A percentile compares a stretch with the other conserved stretches of the same genome.
Conservation (phyloP, 1,284 basidiomycete genomes). For the Moniliella sp. region DNA sequence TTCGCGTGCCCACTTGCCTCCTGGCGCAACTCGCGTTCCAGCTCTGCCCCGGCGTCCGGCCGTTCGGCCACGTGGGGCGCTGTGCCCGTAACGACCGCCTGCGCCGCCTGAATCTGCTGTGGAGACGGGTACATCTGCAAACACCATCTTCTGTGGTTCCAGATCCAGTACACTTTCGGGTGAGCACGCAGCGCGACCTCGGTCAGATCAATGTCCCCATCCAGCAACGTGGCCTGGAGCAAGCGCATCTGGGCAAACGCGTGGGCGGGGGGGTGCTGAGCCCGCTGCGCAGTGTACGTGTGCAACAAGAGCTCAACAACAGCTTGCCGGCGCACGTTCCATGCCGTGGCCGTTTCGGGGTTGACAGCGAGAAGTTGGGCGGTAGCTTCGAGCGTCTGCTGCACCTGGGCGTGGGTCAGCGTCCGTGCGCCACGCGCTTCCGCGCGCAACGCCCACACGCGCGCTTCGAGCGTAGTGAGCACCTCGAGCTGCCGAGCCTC, state of each 20-base stretch:
- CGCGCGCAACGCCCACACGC: no score
- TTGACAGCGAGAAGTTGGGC: slow-evolving; percentile 20
- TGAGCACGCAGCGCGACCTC: slow-evolving; percentile 21
- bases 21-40: no score
- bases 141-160: slow-evolving; percentile 33
- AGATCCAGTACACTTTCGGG: slow-evolving; percentile 34
- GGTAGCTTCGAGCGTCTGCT: slow-evolving; percentile 11
- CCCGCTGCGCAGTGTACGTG: no score
- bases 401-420: no score
- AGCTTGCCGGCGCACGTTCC: slow-evolving; percentile 24
- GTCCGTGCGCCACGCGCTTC: no score
- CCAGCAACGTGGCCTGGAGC: slow-evolving; percentile 4
- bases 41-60: background rate
- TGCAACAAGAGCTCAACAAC: slow-evolving; percentile 9
- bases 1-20: slow-evolving; percentile 24
- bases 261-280: no score
- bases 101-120: background rate
- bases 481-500: no score
- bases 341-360: slow-evolving; percentile 28
- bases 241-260: no score
- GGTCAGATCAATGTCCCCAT: slow-evolving; percentile 22
- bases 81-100: background rate
- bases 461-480: no score
- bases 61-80: background rate
- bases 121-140: slow-evolving; percentile 7